These are phyloP conservation scores for Salix koriyanagi DNA, from an alignment of 345 rosid species.

Conservation along the genomic window DNA sequence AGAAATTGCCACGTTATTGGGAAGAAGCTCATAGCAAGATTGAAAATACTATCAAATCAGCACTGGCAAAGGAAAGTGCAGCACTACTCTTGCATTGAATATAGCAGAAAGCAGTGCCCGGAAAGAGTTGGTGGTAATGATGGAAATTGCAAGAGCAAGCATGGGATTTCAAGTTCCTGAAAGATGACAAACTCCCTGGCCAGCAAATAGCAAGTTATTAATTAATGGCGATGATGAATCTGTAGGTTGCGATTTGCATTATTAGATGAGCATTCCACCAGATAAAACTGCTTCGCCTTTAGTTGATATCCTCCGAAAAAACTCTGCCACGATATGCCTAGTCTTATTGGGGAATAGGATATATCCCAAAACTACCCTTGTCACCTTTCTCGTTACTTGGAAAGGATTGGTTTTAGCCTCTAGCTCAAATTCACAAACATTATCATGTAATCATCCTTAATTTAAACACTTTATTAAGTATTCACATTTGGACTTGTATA, in stretches of 20 bases:
- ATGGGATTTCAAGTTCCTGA: not conserved
- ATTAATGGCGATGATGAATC: not conserved
- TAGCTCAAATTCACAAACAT: not conserved
- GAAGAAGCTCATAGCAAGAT: not conserved
- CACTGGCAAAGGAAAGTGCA: not conserved
- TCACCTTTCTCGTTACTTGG: not conserved
- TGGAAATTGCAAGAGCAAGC: not conserved
- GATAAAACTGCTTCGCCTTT: not conserved
- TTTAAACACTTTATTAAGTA: too few species aligned
- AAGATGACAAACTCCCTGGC: not conserved
- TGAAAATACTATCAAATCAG: not conserved
- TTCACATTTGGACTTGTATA: not conserved
- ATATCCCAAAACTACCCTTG: too few species aligned
- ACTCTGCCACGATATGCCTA: not conserved
- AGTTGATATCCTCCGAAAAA: not conserved
- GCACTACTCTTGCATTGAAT: not conserved
- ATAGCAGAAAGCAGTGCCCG: not conserved
- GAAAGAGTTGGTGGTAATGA: not conserved
- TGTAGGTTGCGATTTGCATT: not conserved
- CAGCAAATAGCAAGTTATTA: not conserved
- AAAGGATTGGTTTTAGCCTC: not conserved
- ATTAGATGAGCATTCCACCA: constrained; percentile 2
- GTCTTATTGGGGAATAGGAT: too few species aligned
- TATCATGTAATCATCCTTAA: not conserved
- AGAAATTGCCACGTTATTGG: not conserved